Conservation (phyloP, 1,284 basidiomycete species). For the Phylloporus gajari region DNA sequence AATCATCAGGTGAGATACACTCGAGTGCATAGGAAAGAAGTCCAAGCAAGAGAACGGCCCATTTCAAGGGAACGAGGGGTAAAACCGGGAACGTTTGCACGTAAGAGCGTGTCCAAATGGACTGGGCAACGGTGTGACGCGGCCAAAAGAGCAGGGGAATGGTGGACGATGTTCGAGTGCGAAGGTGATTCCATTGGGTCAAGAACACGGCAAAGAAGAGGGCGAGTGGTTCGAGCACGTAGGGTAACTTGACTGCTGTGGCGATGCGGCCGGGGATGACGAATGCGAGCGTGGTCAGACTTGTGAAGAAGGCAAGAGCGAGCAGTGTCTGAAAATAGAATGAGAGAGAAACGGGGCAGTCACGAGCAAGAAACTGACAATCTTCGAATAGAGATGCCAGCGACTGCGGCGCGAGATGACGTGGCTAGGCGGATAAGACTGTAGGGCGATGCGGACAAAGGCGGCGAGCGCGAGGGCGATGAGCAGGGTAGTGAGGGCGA, state of each 20-base stretch:
- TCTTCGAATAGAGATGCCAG: not conserved
- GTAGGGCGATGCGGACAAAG: not conserved
- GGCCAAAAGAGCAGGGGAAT: conserved; percentile 89
- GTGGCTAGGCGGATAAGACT: not conserved
- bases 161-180: conserved; percentile 81
- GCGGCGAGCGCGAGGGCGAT: not conserved
- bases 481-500: not conserved
- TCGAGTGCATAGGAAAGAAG: conserved; percentile 74
- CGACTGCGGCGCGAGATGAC: not conserved
- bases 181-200: conserved; percentile 78
- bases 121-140: conserved; percentile 63
- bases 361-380: not conserved
- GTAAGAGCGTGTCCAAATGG: conserved; percentile 73
- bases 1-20: conserved; percentile 73
- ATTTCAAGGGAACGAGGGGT: conserved; percentile 59
- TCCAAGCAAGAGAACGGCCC: conserved; percentile 60
- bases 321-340: not conserved
- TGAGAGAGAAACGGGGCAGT: not conserved
- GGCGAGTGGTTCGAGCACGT: conserved; percentile 68
- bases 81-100: conserved; percentile 31
- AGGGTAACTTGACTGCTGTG: conserved; percentile 60
- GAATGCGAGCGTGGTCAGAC: conserved; percentile 52
- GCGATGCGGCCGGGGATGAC: conserved; percentile 45
- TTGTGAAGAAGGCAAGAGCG: conserved; percentile 51
- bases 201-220: conserved; percentile 58